Evolutionary conservation across 2,329 filamentous ascomycete genomes (phyloP), one percentile per base, ranked within the genome.

Genomic region (Thermothelomyces thermophilus): DNA sequence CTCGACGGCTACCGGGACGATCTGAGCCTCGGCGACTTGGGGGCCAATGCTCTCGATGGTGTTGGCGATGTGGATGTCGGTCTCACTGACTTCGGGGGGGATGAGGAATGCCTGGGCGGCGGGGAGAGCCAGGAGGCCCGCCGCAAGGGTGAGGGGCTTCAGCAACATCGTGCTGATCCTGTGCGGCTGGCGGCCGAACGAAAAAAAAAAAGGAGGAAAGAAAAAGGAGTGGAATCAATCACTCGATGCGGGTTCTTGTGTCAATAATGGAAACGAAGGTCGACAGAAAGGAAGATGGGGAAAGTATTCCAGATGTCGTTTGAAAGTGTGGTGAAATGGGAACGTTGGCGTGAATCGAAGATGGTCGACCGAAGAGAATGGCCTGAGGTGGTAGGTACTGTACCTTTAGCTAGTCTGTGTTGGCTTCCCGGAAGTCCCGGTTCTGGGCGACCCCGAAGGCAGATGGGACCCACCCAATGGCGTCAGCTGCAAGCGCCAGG

Each of bases 41-140:
- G 62, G 50, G 24, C 70, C 65, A 49, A 71, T 61, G 41, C 68
- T 64, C 54, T 70, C 66, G 37, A 70, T 56, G 22, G 69, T 58
- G 47, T 70, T 69, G 64, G 73, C 66, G 57, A 72, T 61, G 34
- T 68, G 66, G 50, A 68, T 64, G 47, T 75, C 70, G 46, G 68
- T 64, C 17, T 67, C 63, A 53, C 70, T 68, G 49, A 73, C 63
- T 58, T 73, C 67, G 50, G 80, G 75, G 30, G 79, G 71, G 47
- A 84, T 58, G 52, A 83, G 68, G 60, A 83, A 73, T 50, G 78
- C 75, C 20, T 66, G 61, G 33, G 64, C 53, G 46, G 62, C 61
- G 14, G 53, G 43, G 46, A 61, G 56, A 52, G 66, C 63, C 53
- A 69, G 64, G 11, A 65, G 66, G 50, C 67, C 68, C n/a, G 69